Evolutionary conservation across 73 alveolate species (phyloP), one percentile per base, ranked within the genome.

Genomic region (Tetrahymena borealis): DNA sequence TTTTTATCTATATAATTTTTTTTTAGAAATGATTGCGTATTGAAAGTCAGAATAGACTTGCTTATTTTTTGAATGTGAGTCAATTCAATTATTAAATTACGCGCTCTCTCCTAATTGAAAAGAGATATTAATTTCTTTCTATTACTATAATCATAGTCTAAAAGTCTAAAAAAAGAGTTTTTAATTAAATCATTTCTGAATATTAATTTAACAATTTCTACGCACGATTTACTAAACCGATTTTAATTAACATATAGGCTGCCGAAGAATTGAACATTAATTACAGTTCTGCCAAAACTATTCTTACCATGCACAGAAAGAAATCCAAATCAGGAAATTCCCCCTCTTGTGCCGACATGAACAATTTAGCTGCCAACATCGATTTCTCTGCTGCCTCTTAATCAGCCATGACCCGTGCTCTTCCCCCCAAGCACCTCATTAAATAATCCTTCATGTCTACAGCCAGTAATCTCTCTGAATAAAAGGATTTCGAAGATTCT

Each of bases 301-400:
- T 60, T 60, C 85, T 60, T 60, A 60, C 85, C 85, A 60, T 60
- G 85, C 85, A 60, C 85, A 60, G 85, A 60, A 60, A 60, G 85
- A 60, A 60, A 60, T 60, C 85, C 85, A 60, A 60, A 60, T 24
- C n/a, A 13, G 38, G 36, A 13, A 60, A 35, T n/a, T 60, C 85
- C 28, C 85, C 85, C 5, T 24, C 37, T 9, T 60, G 85, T 60
- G 35, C 85, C 31, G 85, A 60, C 35, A 4, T 60, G 3, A 60
- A 32, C 33, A 60, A 60, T 9, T 35, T 35, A 6, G 85, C 85
- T 60, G 78, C 78, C 20, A 41, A 31, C 78, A 20, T 18, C 16
- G 85, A 60, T 60, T 60, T 60, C 28, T 32, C 85, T 60, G 8
- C 85, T 0, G 85, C 85, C 28, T 60, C 85, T 60, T 35, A 60